Conservation (phyloP, 805 yeast species). For the Tetrapisispora fleetii region DNA sequence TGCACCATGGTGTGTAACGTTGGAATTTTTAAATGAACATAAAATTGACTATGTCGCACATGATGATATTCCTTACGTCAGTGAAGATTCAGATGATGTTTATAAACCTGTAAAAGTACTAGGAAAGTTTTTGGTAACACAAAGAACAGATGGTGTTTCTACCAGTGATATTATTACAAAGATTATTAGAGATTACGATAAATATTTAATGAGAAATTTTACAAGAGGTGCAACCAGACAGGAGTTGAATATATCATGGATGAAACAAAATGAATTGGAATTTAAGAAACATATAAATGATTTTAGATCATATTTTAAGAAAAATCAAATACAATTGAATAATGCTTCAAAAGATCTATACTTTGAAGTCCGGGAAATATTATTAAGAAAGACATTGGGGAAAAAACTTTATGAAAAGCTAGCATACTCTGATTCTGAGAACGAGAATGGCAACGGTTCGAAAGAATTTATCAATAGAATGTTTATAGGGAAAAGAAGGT, state of each 20-base stretch:
- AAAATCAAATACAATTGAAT: slow-evolving; percentile 56
- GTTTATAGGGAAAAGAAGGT: slow-evolving; percentile 7
- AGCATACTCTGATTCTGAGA: slow-evolving; percentile 29
- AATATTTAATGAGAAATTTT: slow-evolving; percentile 91
- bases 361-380: slow-evolving; percentile 70
- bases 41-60: slow-evolving; percentile 94
- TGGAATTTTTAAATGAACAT: slow-evolving; percentile 69
- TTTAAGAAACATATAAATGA: slow-evolving; percentile 83
- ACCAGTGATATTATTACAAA: slow-evolving; percentile 94
- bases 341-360: slow-evolving; percentile 74
- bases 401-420: slow-evolving; percentile 25
- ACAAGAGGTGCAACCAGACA: slow-evolving; percentile 96
- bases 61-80: slow-evolving; percentile 91
- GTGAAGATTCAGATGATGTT: slow-evolving; percentile 79
- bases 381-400: slow-evolving; percentile 31
- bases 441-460: slow-evolving; percentile 10
- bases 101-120: slow-evolving; percentile 83
- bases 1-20: slow-evolving; percentile 93
- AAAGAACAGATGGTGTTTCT: slow-evolving; percentile 92
- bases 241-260: slow-evolving; percentile 94
- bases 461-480: slow-evolving; percentile 2
- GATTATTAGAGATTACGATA: slow-evolving; percentile 91
- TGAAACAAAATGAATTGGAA: slow-evolving; percentile 92
- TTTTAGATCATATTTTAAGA: slow-evolving; percentile 77
- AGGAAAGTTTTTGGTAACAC: slow-evolving; percentile 90